Evolutionary conservation across 768 basidiomycete genomes (phyloP), one percentile per base, ranked within the genome.

Genomic region (Neoboletus brunneissimus): DNA sequence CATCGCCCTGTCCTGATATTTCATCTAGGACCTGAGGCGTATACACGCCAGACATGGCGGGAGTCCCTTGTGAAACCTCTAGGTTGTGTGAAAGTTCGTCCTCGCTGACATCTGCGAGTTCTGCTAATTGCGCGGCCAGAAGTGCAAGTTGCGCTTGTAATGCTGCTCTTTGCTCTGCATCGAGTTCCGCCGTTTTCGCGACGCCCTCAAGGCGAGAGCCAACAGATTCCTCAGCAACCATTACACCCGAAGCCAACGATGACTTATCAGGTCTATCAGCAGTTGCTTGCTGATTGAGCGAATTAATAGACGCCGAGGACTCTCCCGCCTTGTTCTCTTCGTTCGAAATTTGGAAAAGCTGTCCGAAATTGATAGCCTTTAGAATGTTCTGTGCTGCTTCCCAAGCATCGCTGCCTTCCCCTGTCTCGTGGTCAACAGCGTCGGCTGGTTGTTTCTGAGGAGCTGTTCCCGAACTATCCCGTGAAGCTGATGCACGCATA

Each of bases 341-440:
- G 53, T 46, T 67, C 18, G 80, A 57, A 18, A 68, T 66, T 57
- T 80, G 76, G 29, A 81, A 70, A 27, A 87, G 69, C 22, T 73
- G 75, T 5, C 82, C 83, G 63, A 89, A 88, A 67, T 89, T 88
- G 72, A 90, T 88, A 4, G 87, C 88, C 62, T 85, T 83, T 51
- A 90, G 76, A 46, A 90, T 90, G 58, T 81, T 86, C 64, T 89
- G 86, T 9, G 88, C 88, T 1, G 88, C 88, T 65, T 88, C 84
- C 79, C 87, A 89, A 13, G 86, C 85, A 56, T 87, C 85, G 56
- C 75, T 76, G n/a, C 75, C 77, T 45, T 80, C 77, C 16, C 64
- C 75, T 11, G 62, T 67, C 48, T 76, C 75, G 16, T 74, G 73
- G 31, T 64, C 60, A 59, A 57, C 23, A 23, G 47, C 20, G 9